These are phyloP conservation scores for Vigna mungo DNA, from an alignment of 306 rosid genomes.

Conservation along the genomic window DNA sequence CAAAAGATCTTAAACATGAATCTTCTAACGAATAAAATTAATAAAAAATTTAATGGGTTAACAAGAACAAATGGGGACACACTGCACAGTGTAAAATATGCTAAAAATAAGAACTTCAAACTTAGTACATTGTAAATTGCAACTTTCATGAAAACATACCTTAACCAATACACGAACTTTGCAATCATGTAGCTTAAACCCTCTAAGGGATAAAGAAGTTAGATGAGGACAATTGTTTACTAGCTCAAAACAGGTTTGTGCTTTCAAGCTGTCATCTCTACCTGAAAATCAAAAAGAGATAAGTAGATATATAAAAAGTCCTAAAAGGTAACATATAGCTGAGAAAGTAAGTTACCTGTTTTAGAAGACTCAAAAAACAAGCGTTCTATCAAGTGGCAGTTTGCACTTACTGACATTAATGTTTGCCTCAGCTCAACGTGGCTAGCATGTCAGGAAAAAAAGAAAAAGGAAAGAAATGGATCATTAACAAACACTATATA, in stretches of 20 bases:
- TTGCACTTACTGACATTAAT: conserved; percentile 80
- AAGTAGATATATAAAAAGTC: conserved; percentile 42
- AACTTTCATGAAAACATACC: conserved; percentile 57
- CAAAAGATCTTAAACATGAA: neutral
- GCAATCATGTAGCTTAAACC: conserved; percentile 90
- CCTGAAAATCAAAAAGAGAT: conserved; percentile 65
- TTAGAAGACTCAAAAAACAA: conserved; percentile 91
- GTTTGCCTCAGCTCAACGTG: conserved; percentile 97
- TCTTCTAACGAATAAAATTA: neutral
- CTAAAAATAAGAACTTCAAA: conserved; percentile 9
- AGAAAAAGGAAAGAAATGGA: conserved; percentile 21
- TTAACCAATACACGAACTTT: conserved; percentile 90
- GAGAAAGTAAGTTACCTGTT: conserved; percentile 65
- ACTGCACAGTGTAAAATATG: conserved; percentile 1
- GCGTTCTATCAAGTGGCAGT: conserved; percentile 87
- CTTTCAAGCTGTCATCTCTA: conserved; percentile 96
- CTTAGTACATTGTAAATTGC: conserved; percentile 6
- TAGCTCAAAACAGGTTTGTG: conserved; percentile 79
- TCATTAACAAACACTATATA: conserved; percentile 17
- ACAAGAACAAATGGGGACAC: conserved; percentile 5
- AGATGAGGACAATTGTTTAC: conserved; percentile 79
- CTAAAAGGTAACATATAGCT: conserved; percentile 25
- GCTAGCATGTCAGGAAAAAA: conserved; percentile 47
- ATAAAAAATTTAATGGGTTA: neutral
- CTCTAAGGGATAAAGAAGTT: conserved; percentile 89